These are phyloP conservation scores for Brettanomyces bruxellensis DNA, from an alignment of 805 yeast species.

Conservation along the genomic window DNA sequence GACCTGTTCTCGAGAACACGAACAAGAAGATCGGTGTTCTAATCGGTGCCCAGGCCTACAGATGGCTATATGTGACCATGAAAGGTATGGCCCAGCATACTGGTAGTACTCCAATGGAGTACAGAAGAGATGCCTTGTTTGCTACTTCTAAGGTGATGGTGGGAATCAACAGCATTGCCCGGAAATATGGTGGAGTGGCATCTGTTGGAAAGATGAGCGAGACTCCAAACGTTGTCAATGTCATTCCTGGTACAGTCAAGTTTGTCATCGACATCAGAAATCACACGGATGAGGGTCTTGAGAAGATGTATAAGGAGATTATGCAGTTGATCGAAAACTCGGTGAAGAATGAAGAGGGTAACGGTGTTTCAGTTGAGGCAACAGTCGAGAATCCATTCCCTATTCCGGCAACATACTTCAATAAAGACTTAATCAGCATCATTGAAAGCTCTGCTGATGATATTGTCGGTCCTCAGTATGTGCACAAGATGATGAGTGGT, in stretches of 20 bases:
- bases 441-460: conserved; percentile 35
- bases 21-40: conserved; percentile 53
- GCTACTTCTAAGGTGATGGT: conserved; percentile 49
- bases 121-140: conserved; percentile 51
- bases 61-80: conserved; percentile 48
- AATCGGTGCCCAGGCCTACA: conserved; percentile 53
- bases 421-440: background rate
- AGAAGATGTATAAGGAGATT: conserved; percentile 9
- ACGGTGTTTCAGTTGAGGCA: background rate
- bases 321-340: conserved; percentile 29
- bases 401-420: conserved; percentile 1
- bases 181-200: conserved; percentile 39
- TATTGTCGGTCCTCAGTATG: conserved; percentile 34
- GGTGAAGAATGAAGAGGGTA: conserved; percentile 13
- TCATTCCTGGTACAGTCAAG: conserved; percentile 50
- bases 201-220: conserved; percentile 49
- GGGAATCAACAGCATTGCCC: conserved; percentile 45
- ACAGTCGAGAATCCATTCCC: conserved; percentile 2
- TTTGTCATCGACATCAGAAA: conserved; percentile 50
- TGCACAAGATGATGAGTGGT: conserved; percentile 46
- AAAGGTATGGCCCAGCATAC: conserved; percentile 60
- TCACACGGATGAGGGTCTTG: conserved; percentile 32
- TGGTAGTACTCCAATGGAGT: conserved; percentile 58
- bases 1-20: conserved; percentile 54
- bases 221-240: conserved; percentile 54